Evolutionary conservation across 179 eudicot species (phyloP).

Genomic region (Carnegiea gigantea): DNA sequence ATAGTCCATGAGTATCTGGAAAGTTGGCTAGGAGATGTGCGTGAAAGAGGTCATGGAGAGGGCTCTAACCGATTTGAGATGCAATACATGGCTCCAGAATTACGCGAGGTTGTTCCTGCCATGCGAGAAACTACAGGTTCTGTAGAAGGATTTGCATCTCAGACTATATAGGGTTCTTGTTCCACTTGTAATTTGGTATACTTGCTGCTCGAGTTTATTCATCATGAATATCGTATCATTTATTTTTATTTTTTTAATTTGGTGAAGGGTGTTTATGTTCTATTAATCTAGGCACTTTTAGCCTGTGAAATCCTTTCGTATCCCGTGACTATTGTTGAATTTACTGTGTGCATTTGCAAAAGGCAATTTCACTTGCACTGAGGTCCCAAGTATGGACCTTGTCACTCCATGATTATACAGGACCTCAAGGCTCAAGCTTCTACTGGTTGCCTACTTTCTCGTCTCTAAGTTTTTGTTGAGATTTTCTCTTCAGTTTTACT

Average conservation of each 20-base stretch:
- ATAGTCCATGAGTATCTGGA: slow-evolving; percentile 30
- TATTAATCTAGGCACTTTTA: background rate
- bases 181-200: background rate
- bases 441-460: no score
- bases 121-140: slow-evolving; percentile 27
- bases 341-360: background rate
- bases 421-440: no score
- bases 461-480: no score
- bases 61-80: slow-evolving; percentile 30
- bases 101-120: slow-evolving; percentile 21
- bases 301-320: background rate
- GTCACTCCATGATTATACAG: no score
- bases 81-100: slow-evolving; percentile 35
- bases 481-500: no score
- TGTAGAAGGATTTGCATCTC: slow-evolving; percentile 31
- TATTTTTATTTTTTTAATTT: no score
- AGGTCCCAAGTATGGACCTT: no score
- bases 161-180: background rate
- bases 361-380: no score
- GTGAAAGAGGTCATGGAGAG: slow-evolving; percentile 12
- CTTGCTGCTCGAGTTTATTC: no score
- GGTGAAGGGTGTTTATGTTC: background rate
- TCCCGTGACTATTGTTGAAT: background rate
- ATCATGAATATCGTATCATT: no score
- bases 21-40: slow-evolving; percentile 37